Evolutionary conservation across 768 basidiomycete genomes (phyloP), one percentile per base, ranked within the genome.

Genomic region (Cyclocybe cylindracea): DNA sequence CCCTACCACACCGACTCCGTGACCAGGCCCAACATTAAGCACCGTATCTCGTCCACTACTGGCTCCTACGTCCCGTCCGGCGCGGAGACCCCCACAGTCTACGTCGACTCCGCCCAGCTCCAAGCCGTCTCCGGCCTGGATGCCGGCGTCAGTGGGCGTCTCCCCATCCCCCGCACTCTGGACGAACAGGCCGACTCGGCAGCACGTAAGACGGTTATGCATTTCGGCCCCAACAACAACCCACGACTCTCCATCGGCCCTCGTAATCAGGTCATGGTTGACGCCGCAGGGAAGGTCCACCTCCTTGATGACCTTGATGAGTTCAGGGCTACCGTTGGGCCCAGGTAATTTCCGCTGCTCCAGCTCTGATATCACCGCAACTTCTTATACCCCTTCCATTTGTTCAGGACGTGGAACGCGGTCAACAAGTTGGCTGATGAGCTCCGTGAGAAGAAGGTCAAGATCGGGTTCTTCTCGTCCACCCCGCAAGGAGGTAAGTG

Each of bases 391-490:
- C 40, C 7, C 29, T 36, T 39, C 38, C 37, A 41, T 39, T 36
- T 24, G 5, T 24, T 31, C 47, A 81, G 79, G 49, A 87, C 91
- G 2, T 95, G 91, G 91, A 86, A 85, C 57, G 80, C 89, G 0
- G 89, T 95, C 53, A 77, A 72, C 65, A 88, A 89, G 61, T 85
- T 94, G 41, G 88, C 90, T 4, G 84, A 89, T 44, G 92, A 94
- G 63, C 79, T 97, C 39, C 85, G 86, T 50, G 85, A 89, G 68
- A 91, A 89, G 72, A 88, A 94, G 56, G 75, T 91, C 66, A 92
- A 90, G 70, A 90, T 96, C 57, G 88, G 87, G 18, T 96, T 96
- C 81, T 96, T 96, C 73, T 93, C 90, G 29, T 94, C 92, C 8
- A 98, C 95, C 5, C 94, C 94, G 9, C 93, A 96, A 74, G 94